Percentiles rank a stretch among this genome's conserved stretches.
Conservation (phyloP, 805 yeast genomes). For the Tetrapisispora namnaoensis region DNA sequence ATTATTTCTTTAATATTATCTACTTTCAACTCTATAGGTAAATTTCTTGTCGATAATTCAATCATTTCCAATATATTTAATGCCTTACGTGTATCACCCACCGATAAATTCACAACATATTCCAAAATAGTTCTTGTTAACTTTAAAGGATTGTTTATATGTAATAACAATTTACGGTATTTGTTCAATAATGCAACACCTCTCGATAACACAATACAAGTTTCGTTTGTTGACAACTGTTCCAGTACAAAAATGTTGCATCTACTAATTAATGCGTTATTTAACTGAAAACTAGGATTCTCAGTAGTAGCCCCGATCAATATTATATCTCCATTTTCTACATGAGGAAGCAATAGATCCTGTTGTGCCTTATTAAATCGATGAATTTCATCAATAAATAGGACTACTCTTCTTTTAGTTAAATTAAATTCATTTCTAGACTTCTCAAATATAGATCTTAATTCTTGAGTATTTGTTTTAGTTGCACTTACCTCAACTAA, state of each 20-base stretch:
- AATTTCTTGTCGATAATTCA: conserved; percentile 56
- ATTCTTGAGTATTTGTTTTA: conserved; percentile 43
- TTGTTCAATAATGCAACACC: conserved; percentile 54
- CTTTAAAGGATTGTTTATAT: conserved; percentile 32
- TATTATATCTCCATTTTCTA: conserved; percentile 73
- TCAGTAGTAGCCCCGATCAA: conserved; percentile 97
- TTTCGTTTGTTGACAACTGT: conserved; percentile 41
- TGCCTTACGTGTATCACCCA: conserved; percentile 86
- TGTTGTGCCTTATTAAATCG: conserved; percentile 81
- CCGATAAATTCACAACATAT: conserved; percentile 61
- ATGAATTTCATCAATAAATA: conserved; percentile 91
- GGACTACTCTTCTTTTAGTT: conserved; percentile 47
- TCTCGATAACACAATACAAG: conserved; percentile 41
- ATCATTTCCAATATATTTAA: conserved; percentile 69
- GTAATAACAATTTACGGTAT: conserved; percentile 43
- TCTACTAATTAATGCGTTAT: conserved; percentile 74
- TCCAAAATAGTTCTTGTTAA: conserved; percentile 49
- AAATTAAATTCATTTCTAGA: conserved; percentile 29
- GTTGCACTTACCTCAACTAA: conserved; percentile 85
- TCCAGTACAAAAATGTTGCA: conserved; percentile 70
- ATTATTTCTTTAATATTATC: conserved; percentile 33
- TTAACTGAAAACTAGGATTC: conserved; percentile 75
- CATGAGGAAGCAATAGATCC: conserved; percentile 72
- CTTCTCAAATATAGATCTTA: conserved; percentile 48
- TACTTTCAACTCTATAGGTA: conserved; percentile 4